Evolutionary conservation across 192 early-diverging fungal species (phyloP).

Genomic region (Entomortierella parvispora): DNA sequence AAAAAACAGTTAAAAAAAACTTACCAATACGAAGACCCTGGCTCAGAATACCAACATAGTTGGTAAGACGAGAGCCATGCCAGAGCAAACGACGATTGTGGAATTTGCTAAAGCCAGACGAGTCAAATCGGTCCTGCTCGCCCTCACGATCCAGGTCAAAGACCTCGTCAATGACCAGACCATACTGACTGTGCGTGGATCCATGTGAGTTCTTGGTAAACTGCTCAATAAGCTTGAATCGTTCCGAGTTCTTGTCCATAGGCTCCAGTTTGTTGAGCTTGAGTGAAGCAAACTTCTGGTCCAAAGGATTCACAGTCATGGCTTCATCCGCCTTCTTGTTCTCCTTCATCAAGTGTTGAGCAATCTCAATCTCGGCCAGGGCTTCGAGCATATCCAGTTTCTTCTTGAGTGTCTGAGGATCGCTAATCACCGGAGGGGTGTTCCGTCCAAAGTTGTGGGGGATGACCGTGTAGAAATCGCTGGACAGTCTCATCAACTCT

Average conservation of each 20-base stretch:
- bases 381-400: slow-evolving; percentile 77
- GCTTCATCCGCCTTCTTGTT: slow-evolving; percentile 45
- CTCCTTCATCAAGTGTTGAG: slow-evolving; percentile 62
- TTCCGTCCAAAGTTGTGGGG: slow-evolving; percentile 69
- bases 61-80: slow-evolving; percentile 82
- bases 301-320: slow-evolving; percentile 63
- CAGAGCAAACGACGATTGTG: slow-evolving; percentile 79
- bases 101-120: slow-evolving; percentile 50
- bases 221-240: slow-evolving; percentile 65
- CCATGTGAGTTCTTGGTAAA: slow-evolving; percentile 76
- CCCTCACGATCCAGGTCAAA: slow-evolving; percentile 68
- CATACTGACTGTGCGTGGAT: slow-evolving; percentile 58
- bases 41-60: slow-evolving; percentile 79
- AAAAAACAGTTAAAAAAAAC: neutral
- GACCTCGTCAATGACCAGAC: slow-evolving; percentile 57
- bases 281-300: slow-evolving; percentile 66
- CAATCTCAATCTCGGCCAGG: slow-evolving; percentile 75
- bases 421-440: slow-evolving; percentile 64
- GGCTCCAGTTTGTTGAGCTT: slow-evolving; percentile 62
- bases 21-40: slow-evolving; percentile 64
- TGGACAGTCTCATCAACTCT: slow-evolving; percentile 48
- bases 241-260: slow-evolving; percentile 61
- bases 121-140: slow-evolving; percentile 64
- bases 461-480: slow-evolving; percentile 77
- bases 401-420: slow-evolving; percentile 54